Evolutionary conservation across 2,329 filamentous ascomycete genomes (phyloP).

Genomic region (Beauveria sp.): DNA sequence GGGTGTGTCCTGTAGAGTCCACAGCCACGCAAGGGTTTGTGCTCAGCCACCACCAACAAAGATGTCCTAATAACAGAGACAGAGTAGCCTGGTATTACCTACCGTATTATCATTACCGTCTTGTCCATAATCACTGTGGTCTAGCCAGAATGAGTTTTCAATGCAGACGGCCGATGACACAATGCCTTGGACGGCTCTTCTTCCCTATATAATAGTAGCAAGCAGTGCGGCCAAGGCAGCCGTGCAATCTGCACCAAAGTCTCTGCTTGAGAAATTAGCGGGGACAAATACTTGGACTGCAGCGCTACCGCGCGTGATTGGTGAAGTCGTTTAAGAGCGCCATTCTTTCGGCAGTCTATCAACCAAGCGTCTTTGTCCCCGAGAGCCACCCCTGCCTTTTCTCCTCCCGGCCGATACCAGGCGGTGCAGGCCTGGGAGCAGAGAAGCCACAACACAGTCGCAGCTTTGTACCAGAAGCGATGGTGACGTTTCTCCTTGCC

Average conservation of each 20-base stretch:
- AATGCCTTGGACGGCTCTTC: not conserved
- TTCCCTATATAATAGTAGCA: too few relatives aligned
- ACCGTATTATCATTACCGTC: not conserved
- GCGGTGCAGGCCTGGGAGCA: too few relatives aligned
- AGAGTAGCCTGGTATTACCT: not conserved
- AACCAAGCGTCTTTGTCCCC: too few relatives aligned
- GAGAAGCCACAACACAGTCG: too few relatives aligned
- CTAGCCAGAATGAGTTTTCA: not conserved
- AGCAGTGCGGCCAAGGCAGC: too few relatives aligned
- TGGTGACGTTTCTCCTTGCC: too few relatives aligned
- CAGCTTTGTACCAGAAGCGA: too few relatives aligned
- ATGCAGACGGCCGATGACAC: not conserved
- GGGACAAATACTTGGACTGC: not conserved
- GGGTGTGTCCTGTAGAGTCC: not conserved
- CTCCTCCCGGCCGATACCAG: too few relatives aligned
- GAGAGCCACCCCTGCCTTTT: too few relatives aligned
- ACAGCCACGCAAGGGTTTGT: not conserved
- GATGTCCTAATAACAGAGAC: not conserved
- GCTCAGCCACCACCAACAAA: slow-evolving; percentile 11
- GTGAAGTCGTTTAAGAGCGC: not conserved
- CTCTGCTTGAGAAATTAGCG: too few relatives aligned
- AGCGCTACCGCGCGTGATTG: not conserved
- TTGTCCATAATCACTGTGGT: not conserved
- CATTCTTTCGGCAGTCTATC: not conserved
- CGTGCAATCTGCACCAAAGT: too few relatives aligned